A percentile compares a stretch with the other conserved stretches of the same genome.
Conservation (phyloP, 176 grass and related monocot genomes). For the Zea mays region Zm-B73-REFERENCE-NAM-5.0 NC_050099.1:37550501-37551000, state of each 20-base stretch:
- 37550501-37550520: not conserved
- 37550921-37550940: constrained; percentile 89
- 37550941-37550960: constrained; percentile 91
- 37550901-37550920: constrained; percentile 89
- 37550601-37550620: not conserved
- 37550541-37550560: not conserved
- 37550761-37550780: constrained; percentile 25
- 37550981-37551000: constrained; percentile 63
- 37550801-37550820: constrained; percentile 48
- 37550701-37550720: not conserved
- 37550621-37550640: not conserved
- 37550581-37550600: not conserved
- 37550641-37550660: not conserved
- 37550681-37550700: not conserved
- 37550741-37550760: constrained; percentile 27
- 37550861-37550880: constrained; percentile 45
- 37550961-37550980: constrained; percentile 94
- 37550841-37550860: constrained; percentile 48
- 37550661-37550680: not conserved
- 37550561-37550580: not conserved
- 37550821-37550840: constrained; percentile 44
- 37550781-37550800: constrained; percentile 19
- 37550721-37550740: not conserved
- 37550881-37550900: constrained; percentile 78
- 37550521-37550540: not conserved